phyloP scores from a whole-genome alignment of 768 basidiomycete genomes.

The Agrocybe pediades region DNA sequence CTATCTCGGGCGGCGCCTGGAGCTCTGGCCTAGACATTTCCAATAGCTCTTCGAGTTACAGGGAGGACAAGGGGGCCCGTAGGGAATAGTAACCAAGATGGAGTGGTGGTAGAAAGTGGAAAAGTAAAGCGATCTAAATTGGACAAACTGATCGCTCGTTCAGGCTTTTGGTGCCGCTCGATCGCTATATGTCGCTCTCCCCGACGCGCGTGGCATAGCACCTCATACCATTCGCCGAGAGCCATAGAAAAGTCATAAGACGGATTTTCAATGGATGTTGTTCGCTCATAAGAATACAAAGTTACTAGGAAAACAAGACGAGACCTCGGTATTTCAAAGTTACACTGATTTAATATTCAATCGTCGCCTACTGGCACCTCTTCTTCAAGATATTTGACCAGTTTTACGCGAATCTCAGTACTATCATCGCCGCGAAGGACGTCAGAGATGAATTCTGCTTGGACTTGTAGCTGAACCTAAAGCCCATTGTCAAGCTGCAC shows the following conservation, averaged over 20 bases:
- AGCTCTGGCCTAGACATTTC: conserved; percentile 87
- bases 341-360: conserved; percentile 37
- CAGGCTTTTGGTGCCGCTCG: background rate
- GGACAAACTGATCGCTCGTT: conserved; percentile 6
- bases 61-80: background rate
- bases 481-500: conserved; percentile 8
- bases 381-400: conserved; percentile 93
- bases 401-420: conserved; percentile 89
- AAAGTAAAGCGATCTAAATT: conserved; percentile 26
- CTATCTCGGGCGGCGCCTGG: conserved; percentile 89
- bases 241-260: too few species aligned
- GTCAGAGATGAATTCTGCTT: conserved; percentile 87
- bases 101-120: conserved; percentile 10
- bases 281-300: background rate
- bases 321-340: background rate
- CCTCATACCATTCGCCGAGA: too few species aligned
- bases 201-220: too few species aligned
- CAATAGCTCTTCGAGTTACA: background rate
- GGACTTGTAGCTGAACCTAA: conserved; percentile 95
- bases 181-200: background rate
- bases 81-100: background rate
- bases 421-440: conserved; percentile 90
- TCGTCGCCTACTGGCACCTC: conserved; percentile 94
- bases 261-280: too few species aligned
- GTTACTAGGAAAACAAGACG: background rate